Evolutionary conservation across 164 flowering plant genomes (phyloP).

Genomic region (Sedum album): DNA sequence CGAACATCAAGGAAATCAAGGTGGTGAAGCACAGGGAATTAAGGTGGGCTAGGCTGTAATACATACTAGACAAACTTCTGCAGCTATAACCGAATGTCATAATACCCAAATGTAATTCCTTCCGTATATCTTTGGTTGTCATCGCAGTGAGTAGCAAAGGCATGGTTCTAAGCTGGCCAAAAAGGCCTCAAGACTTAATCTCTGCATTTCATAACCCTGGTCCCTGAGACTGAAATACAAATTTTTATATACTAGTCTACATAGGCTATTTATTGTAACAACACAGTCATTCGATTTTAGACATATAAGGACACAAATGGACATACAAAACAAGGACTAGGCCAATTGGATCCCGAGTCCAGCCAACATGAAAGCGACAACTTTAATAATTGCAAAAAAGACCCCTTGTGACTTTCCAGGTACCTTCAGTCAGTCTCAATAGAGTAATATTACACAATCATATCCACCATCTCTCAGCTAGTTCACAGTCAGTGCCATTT

Average conservation of each 20-base stretch:
- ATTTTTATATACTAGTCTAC: too few relatives aligned
- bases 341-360: neutral
- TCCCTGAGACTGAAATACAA: too few relatives aligned
- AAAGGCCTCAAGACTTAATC: too few relatives aligned
- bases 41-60: slow-evolving; percentile 83
- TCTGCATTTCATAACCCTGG: too few relatives aligned
- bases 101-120: neutral
- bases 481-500: neutral
- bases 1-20: slow-evolving; percentile 76
- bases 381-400: neutral
- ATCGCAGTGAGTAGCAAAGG: too few relatives aligned
- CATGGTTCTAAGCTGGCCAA: too few relatives aligned
- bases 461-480: neutral
- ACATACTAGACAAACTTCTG: slow-evolving; percentile 88
- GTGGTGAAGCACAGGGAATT: slow-evolving; percentile 84
- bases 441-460: too few relatives aligned
- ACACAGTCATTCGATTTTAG: too few relatives aligned
- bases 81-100: slow-evolving; percentile 73
- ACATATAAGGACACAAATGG: neutral
- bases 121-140: neutral
- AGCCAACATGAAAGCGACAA: neutral
- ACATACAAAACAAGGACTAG: neutral
- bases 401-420: neutral
- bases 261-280: too few relatives aligned
- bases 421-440: too few relatives aligned